phyloP scores from a whole-genome alignment of 257 asterid species.

The Sherardia arvensis region DNA sequence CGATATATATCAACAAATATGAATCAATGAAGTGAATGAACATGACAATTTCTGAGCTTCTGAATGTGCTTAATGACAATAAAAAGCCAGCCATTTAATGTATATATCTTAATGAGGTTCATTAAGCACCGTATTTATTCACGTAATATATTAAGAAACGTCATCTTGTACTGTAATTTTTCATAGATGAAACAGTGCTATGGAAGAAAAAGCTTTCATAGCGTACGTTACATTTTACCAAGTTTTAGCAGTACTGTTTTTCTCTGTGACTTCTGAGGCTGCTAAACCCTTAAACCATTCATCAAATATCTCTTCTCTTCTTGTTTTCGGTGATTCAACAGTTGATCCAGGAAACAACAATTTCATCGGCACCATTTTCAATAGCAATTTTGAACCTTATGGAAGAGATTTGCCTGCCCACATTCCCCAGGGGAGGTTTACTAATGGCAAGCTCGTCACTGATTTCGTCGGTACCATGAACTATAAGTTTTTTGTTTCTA shows the following conservation, averaged over 20 bases:
- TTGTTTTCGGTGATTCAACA: constrained; percentile 69
- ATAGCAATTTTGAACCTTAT: constrained; percentile 50
- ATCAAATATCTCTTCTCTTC: constrained; percentile 24
- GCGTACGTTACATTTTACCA: background rate
- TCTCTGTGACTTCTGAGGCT: background rate
- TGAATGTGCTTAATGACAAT: background rate
- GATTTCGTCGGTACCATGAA: constrained; percentile 48
- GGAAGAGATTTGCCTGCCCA: constrained; percentile 45
- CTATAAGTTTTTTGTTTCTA: too few species aligned
- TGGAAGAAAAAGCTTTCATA: background rate
- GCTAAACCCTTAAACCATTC: constrained; percentile 4
- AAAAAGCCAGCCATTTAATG: background rate
- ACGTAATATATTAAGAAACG: too few species aligned
- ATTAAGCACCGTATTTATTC: too few species aligned
- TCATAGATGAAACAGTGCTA: too few species aligned
- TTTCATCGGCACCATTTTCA: constrained; percentile 24
- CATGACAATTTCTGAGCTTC: background rate
- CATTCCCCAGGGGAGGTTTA: constrained; percentile 52
- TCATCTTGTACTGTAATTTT: background rate
- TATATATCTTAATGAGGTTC: too few species aligned
- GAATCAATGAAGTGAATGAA: background rate
- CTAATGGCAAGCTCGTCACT: constrained; percentile 57
- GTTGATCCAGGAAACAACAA: constrained; percentile 77
- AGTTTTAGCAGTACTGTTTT: too few species aligned
- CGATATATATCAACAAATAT: too few species aligned